Base-by-base conservation (phyloP, 176 grass and related monocot species). In the Cocos nucifera region DNA sequence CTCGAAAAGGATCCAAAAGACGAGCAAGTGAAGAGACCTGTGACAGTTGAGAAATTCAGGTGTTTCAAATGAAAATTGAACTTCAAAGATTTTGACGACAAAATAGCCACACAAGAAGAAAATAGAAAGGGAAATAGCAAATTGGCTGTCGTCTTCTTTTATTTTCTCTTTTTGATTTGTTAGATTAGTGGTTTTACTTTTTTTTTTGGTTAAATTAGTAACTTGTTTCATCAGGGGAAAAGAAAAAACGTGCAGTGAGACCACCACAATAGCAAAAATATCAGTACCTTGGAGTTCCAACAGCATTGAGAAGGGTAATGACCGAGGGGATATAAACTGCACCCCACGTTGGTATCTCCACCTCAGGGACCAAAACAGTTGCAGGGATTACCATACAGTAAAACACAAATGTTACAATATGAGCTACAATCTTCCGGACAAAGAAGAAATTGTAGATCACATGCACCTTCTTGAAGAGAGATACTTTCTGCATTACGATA, bases 331-430 rank as follows among this genome's bases (percentile, higher is more conserved):
- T 62, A 19, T 62, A 62, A 29, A 62, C 29, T 17, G 26, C 16
- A 18, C 59, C 59, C 59, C 59, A 48, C 16, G 48, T 62, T 26
- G 59, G 59, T 35, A 62, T 18, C 15, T 62, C 16, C 27, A 62
- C 59, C 59, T 62, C 59, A 21, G 59, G 28, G 29, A 62, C 59
- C 59, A 62, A 62, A 17, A 62, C 59, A 18, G 59, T 62, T 17
- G 59, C 59, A 18, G 59, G 59, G 29, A 62, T 62, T 5, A 62
- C 59, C 14, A 62, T 17, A 29, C 59, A 62, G 59, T 62, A 62
- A 17, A 62, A 62, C 26, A 20, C 17, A 19, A 48, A 62, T 16
- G 59, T 62, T 8, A 62, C 26, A 12, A 62, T 44, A n/a, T 62
- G 28, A 44, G 28, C 59, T 17, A 59, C 24, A 18, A 59, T 26